Evolutionary conservation across 768 basidiomycete species (phyloP).

Genomic region (Trametes villosa): DNA sequence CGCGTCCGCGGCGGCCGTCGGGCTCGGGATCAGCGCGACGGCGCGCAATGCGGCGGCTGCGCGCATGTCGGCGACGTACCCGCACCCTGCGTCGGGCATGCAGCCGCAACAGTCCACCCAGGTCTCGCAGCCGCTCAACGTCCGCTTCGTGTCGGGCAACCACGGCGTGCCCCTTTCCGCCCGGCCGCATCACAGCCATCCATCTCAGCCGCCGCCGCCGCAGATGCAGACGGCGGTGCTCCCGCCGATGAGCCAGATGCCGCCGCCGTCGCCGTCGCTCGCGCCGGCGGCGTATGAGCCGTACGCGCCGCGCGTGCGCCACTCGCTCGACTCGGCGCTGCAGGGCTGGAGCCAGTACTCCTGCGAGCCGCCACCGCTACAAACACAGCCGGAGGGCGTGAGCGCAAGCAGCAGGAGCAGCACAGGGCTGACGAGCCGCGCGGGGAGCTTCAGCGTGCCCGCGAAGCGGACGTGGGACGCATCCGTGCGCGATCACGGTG

Average conservation of each 20-base stretch:
- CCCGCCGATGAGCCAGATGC: neutral
- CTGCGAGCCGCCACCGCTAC: neutral
- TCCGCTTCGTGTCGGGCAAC: constrained; percentile 15
- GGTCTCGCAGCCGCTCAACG: constrained; percentile 18
- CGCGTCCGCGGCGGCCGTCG: neutral
- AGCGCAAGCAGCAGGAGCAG: neutral
- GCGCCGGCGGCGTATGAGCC: neutral
- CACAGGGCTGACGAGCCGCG: neutral
- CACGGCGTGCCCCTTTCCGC: constrained; percentile 5
- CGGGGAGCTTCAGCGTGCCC: constrained; percentile 2
- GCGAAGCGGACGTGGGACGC: constrained; percentile 19
- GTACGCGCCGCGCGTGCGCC: constrained; percentile 1
- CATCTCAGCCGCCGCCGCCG: neutral
- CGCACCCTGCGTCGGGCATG: neutral
- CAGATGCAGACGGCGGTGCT: neutral
- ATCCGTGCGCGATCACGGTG: constrained; percentile 12
- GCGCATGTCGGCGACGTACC: constrained; percentile 2
- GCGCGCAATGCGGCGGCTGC: neutral
- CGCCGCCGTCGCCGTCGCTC: neutral
- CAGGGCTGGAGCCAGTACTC: constrained; percentile 21
- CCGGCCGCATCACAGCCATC: neutral
- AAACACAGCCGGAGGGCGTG: neutral
- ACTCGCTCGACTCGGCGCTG: constrained; percentile 20
- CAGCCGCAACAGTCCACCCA: constrained; percentile 4
- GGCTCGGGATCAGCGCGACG: neutral